These are phyloP conservation scores for Aspergillus hortae DNA, from an alignment of 2,329 filamentous ascomycete genomes.

Conservation along the genomic window DNA sequence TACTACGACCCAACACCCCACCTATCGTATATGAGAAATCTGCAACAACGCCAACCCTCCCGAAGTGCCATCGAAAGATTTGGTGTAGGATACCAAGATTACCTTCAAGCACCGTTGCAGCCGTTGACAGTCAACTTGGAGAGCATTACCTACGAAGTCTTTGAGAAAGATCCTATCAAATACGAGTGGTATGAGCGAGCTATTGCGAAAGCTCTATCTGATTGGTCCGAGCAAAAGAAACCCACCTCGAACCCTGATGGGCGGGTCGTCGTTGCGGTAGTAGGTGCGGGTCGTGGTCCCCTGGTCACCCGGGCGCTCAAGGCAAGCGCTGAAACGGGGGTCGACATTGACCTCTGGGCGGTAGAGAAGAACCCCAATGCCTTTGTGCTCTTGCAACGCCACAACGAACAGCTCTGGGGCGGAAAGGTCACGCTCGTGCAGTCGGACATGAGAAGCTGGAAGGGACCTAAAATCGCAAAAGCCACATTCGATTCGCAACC, in stretches of 20 bases:
- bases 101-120: conserved; percentile 90
- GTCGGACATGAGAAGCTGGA: conserved; percentile 97
- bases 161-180: conserved; percentile 97
- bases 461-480: conserved; percentile 59
- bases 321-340: conserved; percentile 71
- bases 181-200: conserved; percentile 93
- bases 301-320: conserved; percentile 82
- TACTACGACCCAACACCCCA: conserved; percentile 60
- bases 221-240: conserved; percentile 71
- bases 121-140: conserved; percentile 95
- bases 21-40: conserved; percentile 75
- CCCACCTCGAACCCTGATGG: conserved; percentile 69
- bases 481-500: conserved; percentile 1
- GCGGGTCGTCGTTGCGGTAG: conserved; percentile 81
- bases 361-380: conserved; percentile 99
- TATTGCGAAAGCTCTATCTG: conserved; percentile 72
- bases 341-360: conserved; percentile 82
- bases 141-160: conserved; percentile 96
- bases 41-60: conserved; percentile 76
- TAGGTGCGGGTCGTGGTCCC: conserved; percentile 87
- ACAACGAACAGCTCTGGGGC: conserved; percentile 79
- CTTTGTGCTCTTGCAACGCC: conserved; percentile 83
- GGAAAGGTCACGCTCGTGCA: conserved; percentile 82
- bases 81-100: conserved; percentile 79
- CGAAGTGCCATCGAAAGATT: conserved; percentile 62